Base-by-base conservation (phyloP, 1,139 yeast species). In the Scheffersomyces insectosa region DNA sequence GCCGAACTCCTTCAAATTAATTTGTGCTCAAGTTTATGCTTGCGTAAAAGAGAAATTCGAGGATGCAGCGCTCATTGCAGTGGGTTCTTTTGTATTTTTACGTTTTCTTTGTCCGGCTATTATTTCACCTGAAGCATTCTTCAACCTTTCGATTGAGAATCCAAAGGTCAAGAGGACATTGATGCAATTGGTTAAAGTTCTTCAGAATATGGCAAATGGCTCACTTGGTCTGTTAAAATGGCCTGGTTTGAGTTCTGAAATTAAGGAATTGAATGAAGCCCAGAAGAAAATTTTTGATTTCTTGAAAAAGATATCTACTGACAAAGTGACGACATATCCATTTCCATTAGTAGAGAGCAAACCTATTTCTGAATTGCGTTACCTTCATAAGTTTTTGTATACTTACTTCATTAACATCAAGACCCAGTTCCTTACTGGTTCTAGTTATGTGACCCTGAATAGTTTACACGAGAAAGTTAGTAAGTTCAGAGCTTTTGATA, bases 81-180 rank as follows among this genome's bases (percentile, higher is more conserved):
- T 90, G 31, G 97, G 97, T 0, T 90, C 96, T 0, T 91, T 88
- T 58, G 71, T 91, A 41, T 91, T 93, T 59, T 71, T 93, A 51
- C 74, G 98, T 47, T 85, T 88, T 53, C 78, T 89, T 48, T 90
- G 96, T 59, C 98, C 99, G 7, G 96, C 96, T 0, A 83, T 93
- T 48, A 91, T 91, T 11, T 85, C 93, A 37, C 97, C 98, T 0
- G 96, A 88, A 50, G 77, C 89, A 3, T 71, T 66, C 45, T 68
- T 74, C 44, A 67, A 63, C 39, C 80, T 85, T 42, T 71, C 71
- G 20, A 70, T 80, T 29, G 64, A 72, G 5, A 72, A 54, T 53
- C 66, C 65, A 5, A 75, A 71, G 29, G 82, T 84, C 9, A 85
- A 90, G 51, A 75, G 96, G 50, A 80, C 90, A 1, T 74, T 88